Evolutionary conservation across 2,329 filamentous ascomycete species (phyloP), one percentile per base, ranked within the genome.

Genomic region (Lasiodiplodia gonubiensis): DNA sequence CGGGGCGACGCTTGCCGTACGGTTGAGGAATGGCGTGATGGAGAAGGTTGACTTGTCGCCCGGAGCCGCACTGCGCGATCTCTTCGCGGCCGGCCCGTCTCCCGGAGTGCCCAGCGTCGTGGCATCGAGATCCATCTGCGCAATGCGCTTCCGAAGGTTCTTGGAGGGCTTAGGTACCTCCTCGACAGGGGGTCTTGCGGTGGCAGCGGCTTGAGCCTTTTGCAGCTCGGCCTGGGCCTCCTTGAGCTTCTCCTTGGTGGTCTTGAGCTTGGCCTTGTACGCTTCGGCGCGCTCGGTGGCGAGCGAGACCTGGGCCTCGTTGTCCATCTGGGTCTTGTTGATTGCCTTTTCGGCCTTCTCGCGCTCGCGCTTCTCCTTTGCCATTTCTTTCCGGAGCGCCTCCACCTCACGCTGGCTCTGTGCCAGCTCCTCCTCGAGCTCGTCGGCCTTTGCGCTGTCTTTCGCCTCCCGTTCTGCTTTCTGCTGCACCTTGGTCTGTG

Each of bases 1-100:
- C 7, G 82, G 80, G n/a, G 81, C 79, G 16, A 90, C 81, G 70
- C 83, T 89, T 69, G 85, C 88, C 30, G 88, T 90, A 61, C 90
- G 88, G 78, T 94, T 97, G 69, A 98, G 84, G 82, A 97, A 97
- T 0, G 94, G 94, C 0, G 94, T 98, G 70, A 97, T 93, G 4
- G 93, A 97, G 78, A 98, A 97, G 2, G 86, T 89, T 0, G 94
- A 97, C 78, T 97, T 97, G 75, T 97, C 92, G 35, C 92, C 93
- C 5, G 91, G 82, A 66, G 88, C 80, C 1, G 86, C 85, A 23
- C 88, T 86, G 14, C 75, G 77, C 37, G 78, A 77, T 70, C 83
- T 81, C 75, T 84, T 84, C 42, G 78, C 77, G 30, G 79, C 77
- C 75, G 80, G 73, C 74, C 80, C 74, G 70, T 83, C 80, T 63